Base-by-base conservation (phyloP, 2,329 filamentous ascomycete species). In the Rutstroemia sp. region DNA sequence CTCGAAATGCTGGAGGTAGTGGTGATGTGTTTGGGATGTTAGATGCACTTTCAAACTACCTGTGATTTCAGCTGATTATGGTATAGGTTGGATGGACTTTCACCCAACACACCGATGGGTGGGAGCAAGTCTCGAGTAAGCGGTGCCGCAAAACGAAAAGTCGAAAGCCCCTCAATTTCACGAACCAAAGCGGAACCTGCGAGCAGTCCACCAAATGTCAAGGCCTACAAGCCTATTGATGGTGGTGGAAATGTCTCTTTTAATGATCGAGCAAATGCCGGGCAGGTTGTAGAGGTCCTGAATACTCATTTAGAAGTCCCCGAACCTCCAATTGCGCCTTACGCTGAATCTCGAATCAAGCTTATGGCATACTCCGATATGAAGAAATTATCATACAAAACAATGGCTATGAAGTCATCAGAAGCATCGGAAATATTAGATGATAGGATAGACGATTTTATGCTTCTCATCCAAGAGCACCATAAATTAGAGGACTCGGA, bases 361-460 rank as follows among this genome's bases (percentile, higher is more conserved):
- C 79, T 96, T 19, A 92, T 86, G 5, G 88, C 90, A 2, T 88
- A 89, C 58, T 92, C 90, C 1, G 92, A 97, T 69, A 80, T 90
- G 67, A 91, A 92, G 70, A 96, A 96, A 70, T 86, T 96, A 63
- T 83, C 78, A 1, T 99, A 97, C 73, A 94, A 92, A 69, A 89
- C 91, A 2, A 86, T 97, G 78, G 87, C 90, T 2, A 96, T 97
- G 91, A 95, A 96, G 67, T 78, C 94, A 6, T 92, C 90, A 5
- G 92, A 96, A 70, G 85, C 90, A 0, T 95, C 92, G 4, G 92
- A 96, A 71, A 89, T 96, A 46, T 79, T 97, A 7, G 94, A 99
- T 72, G 92, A 97, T 72, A 81, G 91, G 65, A 96, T 99, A 74
- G 91, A 97, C 65, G 90, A 92, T 61, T 96, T 96, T 66, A 79